A percentile compares a stretch with the other conserved stretches of the same genome.
Evolutionary conservation across 2,329 filamentous ascomycete genomes (phyloP).

Genomic region (Aschersonia sp.): DNA sequence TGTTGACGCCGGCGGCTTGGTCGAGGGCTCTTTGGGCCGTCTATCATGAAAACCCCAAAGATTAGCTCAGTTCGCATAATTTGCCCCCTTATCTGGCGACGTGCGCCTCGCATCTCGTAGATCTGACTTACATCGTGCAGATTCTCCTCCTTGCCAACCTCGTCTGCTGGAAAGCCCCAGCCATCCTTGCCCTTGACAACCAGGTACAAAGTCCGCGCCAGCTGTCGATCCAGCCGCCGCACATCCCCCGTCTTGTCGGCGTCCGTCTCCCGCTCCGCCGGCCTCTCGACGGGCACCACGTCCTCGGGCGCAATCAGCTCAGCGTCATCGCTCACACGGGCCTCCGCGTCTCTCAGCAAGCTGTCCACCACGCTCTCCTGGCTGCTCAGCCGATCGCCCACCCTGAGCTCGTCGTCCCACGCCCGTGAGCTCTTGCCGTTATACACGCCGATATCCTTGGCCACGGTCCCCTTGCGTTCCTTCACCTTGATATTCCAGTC

Average conservation of each 20-base stretch:
- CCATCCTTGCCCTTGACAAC: conserved; percentile 62
- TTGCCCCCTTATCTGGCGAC: background rate
- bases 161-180: conserved; percentile 74
- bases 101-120: too few relatives aligned
- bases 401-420: conserved; percentile 85
- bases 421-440: conserved; percentile 52
- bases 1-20: conserved; percentile 73
- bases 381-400: conserved; percentile 55
- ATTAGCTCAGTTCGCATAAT: background rate
- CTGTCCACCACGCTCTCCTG: conserved; percentile 52
- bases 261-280: conserved; percentile 56
- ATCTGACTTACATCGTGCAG: conserved; percentile 58
- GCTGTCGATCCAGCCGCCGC: conserved; percentile 61
- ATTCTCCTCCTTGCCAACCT: conserved; percentile 56
- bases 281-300: conserved; percentile 55
- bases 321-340: conserved; percentile 42
- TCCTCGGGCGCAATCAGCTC: conserved; percentile 43
- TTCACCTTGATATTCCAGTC: conserved; percentile 83
- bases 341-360: conserved; percentile 63
- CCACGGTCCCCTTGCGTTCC: conserved; percentile 58
- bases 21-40: conserved; percentile 67
- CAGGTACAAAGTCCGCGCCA: conserved; percentile 77
- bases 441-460: conserved; percentile 77
- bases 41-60: conserved; percentile 31
- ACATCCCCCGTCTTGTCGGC: conserved; percentile 65